Percentiles rank a stretch among this genome's conserved stretches.
Evolutionary conservation across 2,329 filamentous ascomycete species (phyloP).

Genomic region (Monosporascus cannonballus): DNA sequence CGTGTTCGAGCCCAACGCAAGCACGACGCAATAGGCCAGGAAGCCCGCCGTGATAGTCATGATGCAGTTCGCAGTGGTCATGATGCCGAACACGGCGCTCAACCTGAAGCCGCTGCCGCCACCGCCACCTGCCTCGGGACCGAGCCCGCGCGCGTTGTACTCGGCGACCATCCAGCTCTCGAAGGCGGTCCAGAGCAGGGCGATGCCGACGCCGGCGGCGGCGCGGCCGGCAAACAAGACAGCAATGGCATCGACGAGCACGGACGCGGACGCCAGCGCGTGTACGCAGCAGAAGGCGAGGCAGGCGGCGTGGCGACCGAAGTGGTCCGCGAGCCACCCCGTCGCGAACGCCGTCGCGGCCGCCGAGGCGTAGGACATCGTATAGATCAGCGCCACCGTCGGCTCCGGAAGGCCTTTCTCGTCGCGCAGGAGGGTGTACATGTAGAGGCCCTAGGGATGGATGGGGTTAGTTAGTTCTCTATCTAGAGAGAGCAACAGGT

Average conservation of each 20-base stretch:
- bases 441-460: conserved; percentile 19
- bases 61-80: conserved; percentile 45
- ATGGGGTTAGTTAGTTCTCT: not conserved
- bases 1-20: conserved; percentile 37
- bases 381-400: conserved; percentile 34
- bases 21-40: conserved; percentile 42
- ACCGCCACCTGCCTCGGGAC: conserved; percentile 16
- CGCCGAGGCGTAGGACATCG: conserved; percentile 38
- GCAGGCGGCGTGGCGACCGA: conserved; percentile 46
- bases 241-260: conserved; percentile 30
- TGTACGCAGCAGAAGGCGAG: conserved; percentile 49
- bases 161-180: conserved; percentile 58
- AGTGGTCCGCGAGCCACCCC: conserved; percentile 41
- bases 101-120: conserved; percentile 24
- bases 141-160: conserved; percentile 40
- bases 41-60: conserved; percentile 47
- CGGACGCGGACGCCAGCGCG: conserved; percentile 44
- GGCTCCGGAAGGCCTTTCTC: conserved; percentile 22
- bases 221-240: conserved; percentile 46
- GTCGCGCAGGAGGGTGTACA: conserved; percentile 25
- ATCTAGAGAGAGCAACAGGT: no score
- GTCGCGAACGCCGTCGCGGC: conserved; percentile 38
- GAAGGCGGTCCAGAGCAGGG: conserved; percentile 52
- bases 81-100: conserved; percentile 42
- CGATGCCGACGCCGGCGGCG: conserved; percentile 49